Conservation (phyloP, 2,329 filamentous ascomycete genomes). For the Xylaria sp. region DNA sequence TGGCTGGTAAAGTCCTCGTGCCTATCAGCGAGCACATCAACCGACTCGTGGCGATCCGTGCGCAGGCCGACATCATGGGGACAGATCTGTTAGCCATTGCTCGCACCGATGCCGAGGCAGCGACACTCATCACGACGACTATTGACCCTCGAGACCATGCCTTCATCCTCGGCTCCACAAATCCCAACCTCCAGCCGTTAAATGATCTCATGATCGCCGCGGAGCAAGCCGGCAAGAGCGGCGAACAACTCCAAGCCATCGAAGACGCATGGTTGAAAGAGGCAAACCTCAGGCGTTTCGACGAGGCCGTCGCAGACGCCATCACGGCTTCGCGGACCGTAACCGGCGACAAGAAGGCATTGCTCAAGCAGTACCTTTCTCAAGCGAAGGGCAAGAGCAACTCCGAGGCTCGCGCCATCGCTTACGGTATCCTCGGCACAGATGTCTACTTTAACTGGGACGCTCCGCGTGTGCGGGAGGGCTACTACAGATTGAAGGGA, state of each 20-base stretch:
- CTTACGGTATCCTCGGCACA: constrained; percentile 78
- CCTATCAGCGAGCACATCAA: constrained; percentile 99
- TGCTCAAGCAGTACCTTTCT: constrained; percentile 74
- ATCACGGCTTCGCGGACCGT: constrained; percentile 72
- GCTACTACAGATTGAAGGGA: constrained; percentile 92
- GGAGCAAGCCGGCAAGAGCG: constrained; percentile 82
- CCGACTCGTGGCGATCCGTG: constrained; percentile 93
- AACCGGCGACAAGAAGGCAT: constrained; percentile 73
- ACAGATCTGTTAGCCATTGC: constrained; percentile 90
- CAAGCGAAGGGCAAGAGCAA: constrained; percentile 86
- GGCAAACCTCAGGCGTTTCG: constrained; percentile 87
- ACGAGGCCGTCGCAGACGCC: constrained; percentile 85
- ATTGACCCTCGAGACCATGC: constrained; percentile 95
- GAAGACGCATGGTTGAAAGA: constrained; percentile 88
- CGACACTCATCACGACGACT: constrained; percentile 94
- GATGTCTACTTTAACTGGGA: constrained; percentile 97
- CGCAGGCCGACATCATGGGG: constrained; percentile 98
- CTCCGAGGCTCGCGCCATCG: constrained; percentile 81
- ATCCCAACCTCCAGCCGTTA: constrained; percentile 83
- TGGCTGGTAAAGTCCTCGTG: constrained; percentile 98
- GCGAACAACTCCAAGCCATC: constrained; percentile 84
- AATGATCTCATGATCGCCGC: constrained; percentile 91
- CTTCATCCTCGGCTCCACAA: constrained; percentile 92
- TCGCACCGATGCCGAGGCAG: constrained; percentile 96
- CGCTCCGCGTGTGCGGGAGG: constrained; percentile 88